Evolutionary conservation across 352 stramenopile genomes (phyloP).

Genomic region (Phytophthora sp.): DNA sequence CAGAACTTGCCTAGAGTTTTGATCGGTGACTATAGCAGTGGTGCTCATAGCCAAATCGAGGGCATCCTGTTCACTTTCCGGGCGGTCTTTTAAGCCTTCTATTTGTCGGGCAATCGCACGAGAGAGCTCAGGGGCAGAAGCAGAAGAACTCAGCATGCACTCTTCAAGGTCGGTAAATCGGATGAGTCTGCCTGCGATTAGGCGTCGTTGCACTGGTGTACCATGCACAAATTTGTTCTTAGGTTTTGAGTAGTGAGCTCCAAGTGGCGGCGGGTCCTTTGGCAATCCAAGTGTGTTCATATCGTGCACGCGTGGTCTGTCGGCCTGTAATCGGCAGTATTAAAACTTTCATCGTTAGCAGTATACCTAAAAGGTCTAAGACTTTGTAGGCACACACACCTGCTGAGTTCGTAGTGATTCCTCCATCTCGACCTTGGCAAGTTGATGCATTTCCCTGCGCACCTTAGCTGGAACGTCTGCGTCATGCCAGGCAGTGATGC

Average conservation of each 20-base stretch:
- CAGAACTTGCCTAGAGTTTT: not conserved
- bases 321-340: constrained; percentile 4
- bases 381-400: not conserved
- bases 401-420: constrained; percentile 10
- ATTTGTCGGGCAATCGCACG: constrained; percentile 23
- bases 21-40: not conserved
- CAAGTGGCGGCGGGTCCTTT: constrained; percentile 23
- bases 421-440: constrained; percentile 23
- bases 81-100: constrained; percentile 21
- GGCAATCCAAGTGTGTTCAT: constrained; percentile 51
- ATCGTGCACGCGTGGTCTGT: constrained; percentile 27
- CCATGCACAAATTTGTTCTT: constrained; percentile 44
- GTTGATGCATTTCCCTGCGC: constrained; percentile 54
- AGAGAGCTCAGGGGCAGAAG: constrained; percentile 33
- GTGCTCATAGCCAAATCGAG: constrained; percentile 16
- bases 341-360: constrained; percentile 1
- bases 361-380: not conserved
- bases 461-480: constrained; percentile 27
- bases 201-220: constrained; percentile 39
- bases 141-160: constrained; percentile 13
- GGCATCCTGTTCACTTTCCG: constrained; percentile 15
- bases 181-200: constrained; percentile 49
- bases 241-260: not conserved
- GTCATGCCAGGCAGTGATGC: not conserved
- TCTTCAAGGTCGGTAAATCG: constrained; percentile 25